Base-by-base conservation (phyloP, 2,329 filamentous ascomycete species). In the Colletotrichum lupini region DNA sequence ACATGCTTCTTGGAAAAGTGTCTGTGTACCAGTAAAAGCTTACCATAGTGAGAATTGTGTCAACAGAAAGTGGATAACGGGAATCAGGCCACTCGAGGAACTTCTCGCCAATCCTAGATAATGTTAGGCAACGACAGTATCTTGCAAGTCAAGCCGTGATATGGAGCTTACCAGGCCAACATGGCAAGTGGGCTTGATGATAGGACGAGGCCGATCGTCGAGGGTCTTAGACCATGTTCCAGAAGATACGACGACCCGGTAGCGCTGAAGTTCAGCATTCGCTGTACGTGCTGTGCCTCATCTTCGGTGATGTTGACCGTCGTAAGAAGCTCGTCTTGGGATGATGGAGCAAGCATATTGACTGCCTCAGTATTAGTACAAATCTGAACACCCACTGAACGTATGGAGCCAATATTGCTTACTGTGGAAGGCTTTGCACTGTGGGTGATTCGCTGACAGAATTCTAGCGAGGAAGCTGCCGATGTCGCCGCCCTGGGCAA, bases 401-500 rank as follows among this genome's bases (percentile, higher is more conserved):
- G 28, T 57, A 32, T 26, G 1, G 35, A 16, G 35, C 14, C 1
- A 42, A 42, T 16, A 8, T 9, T 42, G 12, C 49, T 26, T 65
- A 65, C 62, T 19, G 42, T 82, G 80, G 49, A 80, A 80, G 56
- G 83, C 88, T 79, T 86, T 88, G 78, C 87, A 89, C 58, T 84
- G 82, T 0, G 82, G 77, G 58, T 85, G 83, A 0, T 78, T 79
- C 0, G 79, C 81, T 4, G 83, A 84, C 42, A 90, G 77, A 2
- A 83, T 76, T n/a, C 87, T 79, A 0, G 83, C 79, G 3, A 90
- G 69, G 30, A 82, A 78, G 62, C 82, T 83, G 2, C 88, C 87
- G 5, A 91, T 81, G 76, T 92, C 89, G 5, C 89, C 89, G 12
- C 90, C 90, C 77, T 91, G 88, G 0, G 83, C 83, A 8, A 90